These are phyloP conservation scores for Fusarium sp. DNA, from an alignment of 2,329 filamentous ascomycete species.

Conservation along the genomic window DNA sequence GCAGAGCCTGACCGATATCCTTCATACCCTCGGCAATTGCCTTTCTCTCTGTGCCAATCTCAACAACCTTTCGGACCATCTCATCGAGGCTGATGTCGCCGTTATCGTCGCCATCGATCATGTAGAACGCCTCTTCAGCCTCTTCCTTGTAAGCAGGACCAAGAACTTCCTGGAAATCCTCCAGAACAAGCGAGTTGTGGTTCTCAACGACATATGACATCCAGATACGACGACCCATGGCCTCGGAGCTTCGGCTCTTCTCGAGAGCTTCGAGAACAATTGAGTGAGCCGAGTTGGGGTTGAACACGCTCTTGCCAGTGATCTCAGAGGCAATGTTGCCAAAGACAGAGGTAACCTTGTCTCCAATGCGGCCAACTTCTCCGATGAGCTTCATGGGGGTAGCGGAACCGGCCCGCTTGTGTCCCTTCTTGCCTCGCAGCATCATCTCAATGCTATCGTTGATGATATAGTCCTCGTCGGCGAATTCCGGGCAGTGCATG, in stretches of 20 bases:
- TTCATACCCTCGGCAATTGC: conserved; percentile 94
- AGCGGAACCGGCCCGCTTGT: conserved; percentile 67
- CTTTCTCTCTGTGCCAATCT: conserved; percentile 88
- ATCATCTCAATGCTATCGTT: conserved; percentile 83
- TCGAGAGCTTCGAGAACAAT: conserved; percentile 91
- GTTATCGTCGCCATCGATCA: conserved; percentile 88
- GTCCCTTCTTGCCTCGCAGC: conserved; percentile 66
- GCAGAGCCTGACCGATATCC: conserved; percentile 94
- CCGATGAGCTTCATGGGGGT: conserved; percentile 85
- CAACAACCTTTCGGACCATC: conserved; percentile 88
- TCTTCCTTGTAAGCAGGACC: conserved; percentile 79
- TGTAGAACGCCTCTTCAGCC: conserved; percentile 85
- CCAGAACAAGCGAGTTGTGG: conserved; percentile 79
- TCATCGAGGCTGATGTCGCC: conserved; percentile 96
- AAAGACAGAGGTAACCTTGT: conserved; percentile 93
- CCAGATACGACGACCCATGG: conserved; percentile 94
- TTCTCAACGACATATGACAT: conserved; percentile 98
- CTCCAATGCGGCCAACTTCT: conserved; percentile 84
- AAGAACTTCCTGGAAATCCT: conserved; percentile 90
- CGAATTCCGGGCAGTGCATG: conserved; percentile 90
- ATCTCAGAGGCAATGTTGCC: conserved; percentile 95
- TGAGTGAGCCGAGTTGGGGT: conserved; percentile 89
- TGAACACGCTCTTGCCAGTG: conserved; percentile 95
- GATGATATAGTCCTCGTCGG: conserved; percentile 92
- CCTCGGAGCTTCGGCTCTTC: conserved; percentile 85